Base-by-base conservation (phyloP, 805 yeast species). In the Candida chauliodis region DNA sequence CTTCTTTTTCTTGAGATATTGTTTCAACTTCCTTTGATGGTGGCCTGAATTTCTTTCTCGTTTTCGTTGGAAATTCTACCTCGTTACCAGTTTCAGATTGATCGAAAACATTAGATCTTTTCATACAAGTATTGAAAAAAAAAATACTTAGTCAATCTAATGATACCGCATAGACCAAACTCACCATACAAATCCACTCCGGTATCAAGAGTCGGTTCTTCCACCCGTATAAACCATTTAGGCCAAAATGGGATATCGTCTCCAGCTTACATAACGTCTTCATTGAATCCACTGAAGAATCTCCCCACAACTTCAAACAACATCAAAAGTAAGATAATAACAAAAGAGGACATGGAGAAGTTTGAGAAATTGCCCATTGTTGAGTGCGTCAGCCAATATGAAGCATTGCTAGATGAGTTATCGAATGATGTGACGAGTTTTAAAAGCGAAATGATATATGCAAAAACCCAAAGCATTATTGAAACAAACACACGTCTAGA, bases 271-370 rank as follows among this genome's bases (percentile, higher is more conserved):
- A 61, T 61, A 22, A 48, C 62, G 7, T 63, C 70, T 13, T 63
- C 71, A 10, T 53, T 67, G 25, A 68, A 67, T 39, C 73, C 73
- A 8, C 51, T 50, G 18, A 50, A 54, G 40, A 59, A 60, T 42
- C 33, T 51, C 8, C 63, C 63, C 2, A 45, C 56, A 2, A 53
- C 49, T 20, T 42, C 39, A 34, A 33, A 33, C 25, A 44, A 42
- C 24, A 44, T 49, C 37, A 48, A 45, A 24, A 41, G 45, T 30
- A 45, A 37, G 15, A 49, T 52, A 18, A 49, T 37, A 11, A 45
- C 54, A 2, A 50, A 45, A 18, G 59, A 56, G 16, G 65, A 58
- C 17, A 40, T 53, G 9, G 51, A 50, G 8, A 38, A 42, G 29
- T 63, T 61, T 39, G 65, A 64, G 33, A 45, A 53, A n/a, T 45